Conservation (phyloP, 2,329 filamentous ascomycete genomes). For the Neocucurbitaria cava region DNA sequence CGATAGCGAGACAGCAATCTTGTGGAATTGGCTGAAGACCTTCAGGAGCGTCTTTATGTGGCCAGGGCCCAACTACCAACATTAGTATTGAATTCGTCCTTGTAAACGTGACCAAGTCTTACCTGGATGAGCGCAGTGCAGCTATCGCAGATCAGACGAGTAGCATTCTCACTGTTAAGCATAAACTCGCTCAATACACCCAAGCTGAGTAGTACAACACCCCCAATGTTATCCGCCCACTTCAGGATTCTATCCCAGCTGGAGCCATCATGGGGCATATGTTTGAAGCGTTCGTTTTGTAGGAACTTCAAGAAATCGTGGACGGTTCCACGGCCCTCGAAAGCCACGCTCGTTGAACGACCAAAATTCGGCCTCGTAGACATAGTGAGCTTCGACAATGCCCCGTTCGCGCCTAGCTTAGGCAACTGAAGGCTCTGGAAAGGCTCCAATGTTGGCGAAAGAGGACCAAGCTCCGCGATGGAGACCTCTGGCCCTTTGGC, state of each 20-base stretch:
- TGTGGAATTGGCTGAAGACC: constrained; percentile 28
- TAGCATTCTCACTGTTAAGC: constrained; percentile 44
- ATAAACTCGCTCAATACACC: constrained; percentile 41
- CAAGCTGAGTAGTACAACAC: constrained; percentile 43
- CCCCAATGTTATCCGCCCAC: constrained; percentile 51
- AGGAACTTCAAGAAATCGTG: constrained; percentile 33
- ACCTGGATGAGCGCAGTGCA: constrained; percentile 54
- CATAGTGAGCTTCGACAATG: constrained; percentile 14
- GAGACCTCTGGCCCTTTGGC: constrained; percentile 8
- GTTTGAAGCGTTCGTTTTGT: constrained; percentile 42
- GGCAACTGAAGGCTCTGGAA: constrained; percentile 14
- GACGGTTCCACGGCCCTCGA: constrained; percentile 27
- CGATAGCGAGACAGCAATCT: constrained; percentile 24
- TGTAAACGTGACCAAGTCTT: neutral
- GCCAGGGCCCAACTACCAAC: constrained; percentile 17
- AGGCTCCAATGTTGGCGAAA: constrained; percentile 19
- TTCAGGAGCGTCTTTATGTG: constrained; percentile 25
- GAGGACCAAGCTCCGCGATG: constrained; percentile 11
- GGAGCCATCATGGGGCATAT: constrained; percentile 50
- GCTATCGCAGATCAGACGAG: constrained; percentile 53
- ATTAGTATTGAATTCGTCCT: neutral
- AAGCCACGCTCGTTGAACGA: constrained; percentile 24
- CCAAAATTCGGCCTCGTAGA: constrained; percentile 15
- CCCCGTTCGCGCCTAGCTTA: constrained; percentile 17
- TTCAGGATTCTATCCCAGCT: constrained; percentile 52